Evolutionary conservation across 2,329 filamentous ascomycete genomes (phyloP).

Genomic region (Beauveria varroae): DNA sequence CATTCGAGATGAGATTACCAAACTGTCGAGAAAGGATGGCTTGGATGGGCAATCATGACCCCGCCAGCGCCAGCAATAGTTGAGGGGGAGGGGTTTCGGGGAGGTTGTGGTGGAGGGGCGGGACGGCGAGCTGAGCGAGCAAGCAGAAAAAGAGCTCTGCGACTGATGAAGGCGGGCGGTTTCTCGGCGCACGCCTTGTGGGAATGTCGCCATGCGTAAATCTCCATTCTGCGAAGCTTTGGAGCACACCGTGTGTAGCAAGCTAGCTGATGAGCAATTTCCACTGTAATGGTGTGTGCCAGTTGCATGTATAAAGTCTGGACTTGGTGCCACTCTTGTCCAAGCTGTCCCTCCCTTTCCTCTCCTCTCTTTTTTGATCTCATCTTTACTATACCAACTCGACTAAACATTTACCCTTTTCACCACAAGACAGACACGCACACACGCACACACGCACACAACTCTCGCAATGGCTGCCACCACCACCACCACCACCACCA

Average conservation of each 20-base stretch:
- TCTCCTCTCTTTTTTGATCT: not conserved
- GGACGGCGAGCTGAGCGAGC: too few species aligned
- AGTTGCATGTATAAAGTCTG: not conserved
- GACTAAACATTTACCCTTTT: not conserved
- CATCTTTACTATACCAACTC: not conserved
- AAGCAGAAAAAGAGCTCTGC: not conserved
- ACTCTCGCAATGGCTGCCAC: slow-evolving; percentile 21
- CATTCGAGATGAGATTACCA: not conserved
- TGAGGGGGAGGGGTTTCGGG: slow-evolving; percentile 5
- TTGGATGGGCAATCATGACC: not conserved
- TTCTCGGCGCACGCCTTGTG: not conserved
- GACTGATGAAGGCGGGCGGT: too few species aligned
- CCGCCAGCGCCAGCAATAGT: not conserved
- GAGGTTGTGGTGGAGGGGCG: slow-evolving; percentile 2
- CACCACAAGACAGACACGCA: not conserved
- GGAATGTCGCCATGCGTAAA: slow-evolving; percentile 4
- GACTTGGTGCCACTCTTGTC: not conserved
- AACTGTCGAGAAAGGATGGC: too few species aligned
- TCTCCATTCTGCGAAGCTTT: not conserved
- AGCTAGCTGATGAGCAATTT: slow-evolving; percentile 2
- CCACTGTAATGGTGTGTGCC: not conserved
- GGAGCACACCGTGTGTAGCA: not conserved
- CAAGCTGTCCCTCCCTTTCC: not conserved
- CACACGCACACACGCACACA: not conserved
- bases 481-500: slow-evolving; percentile 21